Evolutionary conservation across 1,284 basidiomycete species (phyloP).

Genomic region (Singerocomus rubriflavus): DNA sequence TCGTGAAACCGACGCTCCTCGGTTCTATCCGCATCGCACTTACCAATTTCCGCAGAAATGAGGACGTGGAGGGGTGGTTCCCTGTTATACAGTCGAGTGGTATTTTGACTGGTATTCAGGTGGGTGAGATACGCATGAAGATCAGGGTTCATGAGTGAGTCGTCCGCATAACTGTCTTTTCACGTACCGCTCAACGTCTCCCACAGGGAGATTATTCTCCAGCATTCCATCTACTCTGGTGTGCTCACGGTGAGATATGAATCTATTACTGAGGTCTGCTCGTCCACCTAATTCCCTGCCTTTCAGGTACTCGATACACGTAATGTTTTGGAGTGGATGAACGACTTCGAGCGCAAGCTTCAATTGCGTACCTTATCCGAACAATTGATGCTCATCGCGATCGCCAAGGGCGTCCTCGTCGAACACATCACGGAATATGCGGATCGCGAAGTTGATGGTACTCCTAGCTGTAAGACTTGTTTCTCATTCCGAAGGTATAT

Average conservation of each 20-base stretch:
- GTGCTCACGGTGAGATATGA: conserved; percentile 48
- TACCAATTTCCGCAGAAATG: conserved; percentile 67
- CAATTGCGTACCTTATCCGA: conserved; percentile 58
- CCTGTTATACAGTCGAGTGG: conserved; percentile 59
- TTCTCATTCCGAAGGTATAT: background rate
- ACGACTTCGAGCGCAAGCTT: conserved; percentile 63
- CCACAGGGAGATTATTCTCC: conserved; percentile 70
- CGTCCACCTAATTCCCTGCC: conserved; percentile 6
- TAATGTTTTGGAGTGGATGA: conserved; percentile 73
- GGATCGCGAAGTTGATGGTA: conserved; percentile 62
- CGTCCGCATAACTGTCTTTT: background rate
- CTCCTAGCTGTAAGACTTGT: conserved; percentile 50
- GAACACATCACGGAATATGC: conserved; percentile 66
- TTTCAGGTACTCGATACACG: conserved; percentile 55
- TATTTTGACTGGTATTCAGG: conserved; percentile 50
- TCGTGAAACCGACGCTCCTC: conserved; percentile 50
- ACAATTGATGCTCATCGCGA: conserved; percentile 65
- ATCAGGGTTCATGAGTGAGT: conserved; percentile 75
- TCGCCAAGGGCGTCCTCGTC: conserved; percentile 60
- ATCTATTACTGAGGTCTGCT: background rate
- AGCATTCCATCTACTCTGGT: conserved; percentile 52
- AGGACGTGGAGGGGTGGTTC: conserved; percentile 78
- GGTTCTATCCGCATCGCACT: conserved; percentile 67
- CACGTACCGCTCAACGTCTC: conserved; percentile 16
- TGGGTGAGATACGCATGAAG: conserved; percentile 72